Evolutionary conservation across 495 filamentous ascomycete species (phyloP), one percentile per base, ranked within the genome.

Genomic region (Hypomontagnella submonticulosa): DNA sequence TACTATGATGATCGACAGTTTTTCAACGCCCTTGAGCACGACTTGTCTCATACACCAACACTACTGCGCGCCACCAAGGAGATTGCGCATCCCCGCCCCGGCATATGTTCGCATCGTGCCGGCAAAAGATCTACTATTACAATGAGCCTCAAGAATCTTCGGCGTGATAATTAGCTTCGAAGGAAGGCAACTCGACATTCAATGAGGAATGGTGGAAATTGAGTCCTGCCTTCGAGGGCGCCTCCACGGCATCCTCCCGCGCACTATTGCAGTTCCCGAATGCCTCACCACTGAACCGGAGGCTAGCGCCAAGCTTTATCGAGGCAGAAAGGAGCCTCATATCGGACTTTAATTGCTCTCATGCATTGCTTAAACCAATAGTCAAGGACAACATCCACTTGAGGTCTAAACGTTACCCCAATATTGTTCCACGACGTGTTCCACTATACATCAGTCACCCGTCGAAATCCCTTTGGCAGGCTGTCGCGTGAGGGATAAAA

Each of bases 41-140:
- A 52, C 42, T 58, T 74, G 71, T 72, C 71, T 65, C 41, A 65
- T 66, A 57, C 52, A 11, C 47, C 49, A 40, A 51, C 67, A 34
- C 62, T 70, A 69, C 66, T 64, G 56, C 12, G 40, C 66, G 60
- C 66, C 66, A 69, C 66, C 18, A 4, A 32, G 20, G 18, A 19
- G 42, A 64, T 64, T 51, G 18, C n/a, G n/a, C 48, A 38, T 38
- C 20, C 33, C 48, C 46, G 30, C 9, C 41, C 49, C 32, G 33
- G 36, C 48, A 13, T 20, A 13, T 20, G 15, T 34, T n/a, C 32
- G 37, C 47, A 4, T 51, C n/a, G 34, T 16, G 40, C 33, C 23
- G 20, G 44, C 12, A 34, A 32, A 47, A 51, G 41, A 55, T 51
- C 34, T 33, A 27, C 49, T 12, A 27, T 49, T 51, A 54, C 66